Conservation (phyloP, 2,329 filamentous ascomycete species). For the Colletotrichum lupini region DNA sequence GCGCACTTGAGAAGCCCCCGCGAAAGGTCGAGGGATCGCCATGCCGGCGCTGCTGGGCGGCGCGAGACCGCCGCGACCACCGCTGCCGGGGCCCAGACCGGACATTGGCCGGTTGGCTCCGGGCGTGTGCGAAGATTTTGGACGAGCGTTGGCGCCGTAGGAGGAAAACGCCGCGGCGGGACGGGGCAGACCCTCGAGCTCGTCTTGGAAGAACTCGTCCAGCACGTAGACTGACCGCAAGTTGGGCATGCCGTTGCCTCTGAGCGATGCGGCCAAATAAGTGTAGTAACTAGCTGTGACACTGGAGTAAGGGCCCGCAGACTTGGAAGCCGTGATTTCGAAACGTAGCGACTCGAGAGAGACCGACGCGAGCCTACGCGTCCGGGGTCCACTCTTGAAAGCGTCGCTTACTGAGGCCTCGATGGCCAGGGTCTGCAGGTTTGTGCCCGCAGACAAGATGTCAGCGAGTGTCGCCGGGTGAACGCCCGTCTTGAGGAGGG, state of each 20-base stretch:
- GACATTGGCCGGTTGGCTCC: constrained; percentile 30
- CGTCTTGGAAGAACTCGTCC: constrained; percentile 84
- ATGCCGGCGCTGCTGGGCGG: constrained; percentile 39
- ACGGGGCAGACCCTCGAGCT: constrained; percentile 75
- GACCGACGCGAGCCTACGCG: constrained; percentile 73
- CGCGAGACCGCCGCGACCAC: constrained; percentile 37
- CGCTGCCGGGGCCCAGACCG: not conserved
- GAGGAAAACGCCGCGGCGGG: constrained; percentile 60
- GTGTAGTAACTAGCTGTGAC: constrained; percentile 78
- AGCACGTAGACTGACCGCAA: constrained; percentile 86
- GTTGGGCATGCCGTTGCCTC: constrained; percentile 78
- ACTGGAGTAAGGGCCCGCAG: constrained; percentile 67
- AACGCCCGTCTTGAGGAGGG: constrained; percentile 78
- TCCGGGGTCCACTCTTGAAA: constrained; percentile 58
- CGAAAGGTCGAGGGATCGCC: constrained; percentile 40
- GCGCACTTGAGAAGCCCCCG: constrained; percentile 40
- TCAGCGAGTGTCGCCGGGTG: constrained; percentile 69
- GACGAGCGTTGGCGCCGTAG: constrained; percentile 48
- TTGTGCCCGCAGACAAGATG: constrained; percentile 67
- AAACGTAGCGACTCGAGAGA: constrained; percentile 81
- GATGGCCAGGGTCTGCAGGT: constrained; percentile 67
- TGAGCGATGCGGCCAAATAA: constrained; percentile 86
- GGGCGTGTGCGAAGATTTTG: constrained; percentile 46
- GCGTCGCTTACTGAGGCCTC: constrained; percentile 61
- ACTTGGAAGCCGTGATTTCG: constrained; percentile 76